Base-by-base conservation (phyloP, 106 monocot species). In the Posidonia australis region DNA sequence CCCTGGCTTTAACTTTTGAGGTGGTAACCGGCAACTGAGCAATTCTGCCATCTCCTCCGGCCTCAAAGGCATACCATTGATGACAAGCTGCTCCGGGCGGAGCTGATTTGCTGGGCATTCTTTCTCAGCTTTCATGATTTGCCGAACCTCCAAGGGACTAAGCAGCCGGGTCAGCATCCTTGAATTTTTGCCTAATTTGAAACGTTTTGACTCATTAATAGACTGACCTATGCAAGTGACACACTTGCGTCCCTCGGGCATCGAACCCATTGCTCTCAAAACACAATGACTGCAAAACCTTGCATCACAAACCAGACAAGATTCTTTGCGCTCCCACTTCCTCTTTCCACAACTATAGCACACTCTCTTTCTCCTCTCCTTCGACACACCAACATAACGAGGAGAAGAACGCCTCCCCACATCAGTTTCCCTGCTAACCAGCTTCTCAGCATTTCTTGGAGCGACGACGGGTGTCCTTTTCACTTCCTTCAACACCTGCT, bases 191-290 rank as follows among this genome's bases (percentile, higher is more conserved):
- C 93, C 93, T 25, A 94, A 31, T 46, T 78, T 89, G 5, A 75
- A 74, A 52, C 93, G 60, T 59, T 84, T 94, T 4, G 62, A 73
- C 63, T 94, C 93, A 54, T 94, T 76, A 23, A 94, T 89, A 13
- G 89, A 80, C 29, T 76, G 81, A 6, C 86, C 84, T 0, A 94
- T 94, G 56, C 93, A 94, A n/a, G 71, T 72, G 20, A 94, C 84
- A 29, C 93, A 94, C 67, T 94, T 94, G 11, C 93, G 70, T 44
- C 93, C 93, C 70, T 94, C 93, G 0, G 93, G 93, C 93, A 94
- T 94, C 3, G 93, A 89, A 16, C 93, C 93, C 93, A 94, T 94
- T 23, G 86, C 89, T 55, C 86, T 79, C 20, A 94, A 78, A 27
- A 94, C 77, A 49, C 93, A 94, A 46, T 69, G 74, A 21, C 79